These are phyloP conservation scores for Omphalotus guepiniiformis DNA, from an alignment of 768 basidiomycete species.

Conservation along the genomic window DNA sequence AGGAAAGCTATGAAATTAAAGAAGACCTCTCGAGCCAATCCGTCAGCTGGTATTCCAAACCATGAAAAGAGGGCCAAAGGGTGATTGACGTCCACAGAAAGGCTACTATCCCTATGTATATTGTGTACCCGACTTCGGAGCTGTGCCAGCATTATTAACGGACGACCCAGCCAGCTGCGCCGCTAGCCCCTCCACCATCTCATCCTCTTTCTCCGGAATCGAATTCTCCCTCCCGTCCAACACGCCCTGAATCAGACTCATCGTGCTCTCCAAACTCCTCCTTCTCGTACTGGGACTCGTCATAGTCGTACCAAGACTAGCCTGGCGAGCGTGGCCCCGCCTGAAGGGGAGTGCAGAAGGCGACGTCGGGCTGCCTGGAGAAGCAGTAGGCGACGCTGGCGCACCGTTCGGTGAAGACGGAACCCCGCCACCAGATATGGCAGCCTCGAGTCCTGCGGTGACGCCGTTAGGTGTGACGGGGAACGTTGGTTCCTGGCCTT, in stretches of 20 bases:
- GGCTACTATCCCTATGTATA: no score
- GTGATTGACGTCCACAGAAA: no score
- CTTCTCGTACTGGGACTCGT: constrained; percentile 91
- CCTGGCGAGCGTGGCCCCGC: constrained; percentile 70
- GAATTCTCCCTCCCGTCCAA: constrained; percentile 64
- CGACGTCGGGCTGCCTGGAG: constrained; percentile 27
- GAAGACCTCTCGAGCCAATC: no score
- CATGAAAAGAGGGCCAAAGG: no score
- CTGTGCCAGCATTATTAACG: constrained; percentile 4
- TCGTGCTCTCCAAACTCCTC: constrained; percentile 91
- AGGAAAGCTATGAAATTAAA: background rate
- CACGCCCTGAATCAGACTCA: constrained; percentile 91
- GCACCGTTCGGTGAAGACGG: constrained; percentile 20
- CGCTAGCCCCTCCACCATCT: constrained; percentile 29
- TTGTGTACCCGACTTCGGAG: background rate
- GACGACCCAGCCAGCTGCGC: constrained; percentile 29
- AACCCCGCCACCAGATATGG: constrained; percentile 25
- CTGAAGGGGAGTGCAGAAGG: constrained; percentile 52
- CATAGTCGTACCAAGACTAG: constrained; percentile 91
- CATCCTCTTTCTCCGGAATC: constrained; percentile 33
- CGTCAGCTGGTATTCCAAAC: no score
- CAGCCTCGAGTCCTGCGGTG: constrained; percentile 38
- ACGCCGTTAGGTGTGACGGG: constrained; percentile 45
- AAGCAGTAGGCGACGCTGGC: constrained; percentile 5
- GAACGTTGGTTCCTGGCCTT: constrained; percentile 35